Conservation (phyloP, 129 eudicot species). For the Flaveria linearis region DNA sequence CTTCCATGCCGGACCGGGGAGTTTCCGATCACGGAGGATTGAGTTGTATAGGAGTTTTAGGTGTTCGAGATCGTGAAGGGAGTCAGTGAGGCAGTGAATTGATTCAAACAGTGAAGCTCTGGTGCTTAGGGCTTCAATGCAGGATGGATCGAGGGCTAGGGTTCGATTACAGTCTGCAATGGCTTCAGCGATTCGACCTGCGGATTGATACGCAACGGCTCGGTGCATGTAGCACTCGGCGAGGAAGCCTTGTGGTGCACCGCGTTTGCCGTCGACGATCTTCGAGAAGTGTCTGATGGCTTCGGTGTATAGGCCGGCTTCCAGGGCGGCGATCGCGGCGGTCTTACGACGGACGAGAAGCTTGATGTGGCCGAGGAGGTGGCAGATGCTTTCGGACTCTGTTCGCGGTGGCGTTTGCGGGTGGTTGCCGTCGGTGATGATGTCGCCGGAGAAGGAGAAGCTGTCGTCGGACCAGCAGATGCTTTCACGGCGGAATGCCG, state of each 20-base stretch:
- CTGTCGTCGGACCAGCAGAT: conserved; percentile 83
- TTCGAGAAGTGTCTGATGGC: conserved; percentile 90
- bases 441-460: conserved; percentile 61
- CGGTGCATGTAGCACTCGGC: conserved; percentile 91
- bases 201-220: conserved; percentile 63
- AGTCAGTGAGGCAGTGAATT: conserved; percentile 72
- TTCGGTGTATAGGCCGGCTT: conserved; percentile 82
- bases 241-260: conserved; percentile 84
- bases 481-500: conserved; percentile 93
- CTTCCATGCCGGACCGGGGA: conserved; percentile 92
- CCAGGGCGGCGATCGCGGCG: conserved; percentile 89
- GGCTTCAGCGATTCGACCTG: conserved; percentile 76
- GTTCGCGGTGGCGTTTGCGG: conserved; percentile 59
- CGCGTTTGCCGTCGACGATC: conserved; percentile 84
- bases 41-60: conserved; percentile 75
- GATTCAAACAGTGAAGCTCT: conserved; percentile 80
- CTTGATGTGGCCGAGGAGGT: conserved; percentile 78
- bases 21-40: conserved; percentile 66
- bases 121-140: conserved; percentile 64
- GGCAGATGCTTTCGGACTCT: conserved; percentile 64
- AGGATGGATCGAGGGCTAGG: conserved; percentile 72
- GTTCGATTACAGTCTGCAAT: conserved; percentile 87
- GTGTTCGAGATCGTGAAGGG: conserved; percentile 93
- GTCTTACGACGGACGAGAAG: conserved; percentile 88
- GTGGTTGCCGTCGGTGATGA: conserved; percentile 32